Conservation (phyloP, 371 early-diverging fungal species). For the Lichtheimia ornata region DNA sequence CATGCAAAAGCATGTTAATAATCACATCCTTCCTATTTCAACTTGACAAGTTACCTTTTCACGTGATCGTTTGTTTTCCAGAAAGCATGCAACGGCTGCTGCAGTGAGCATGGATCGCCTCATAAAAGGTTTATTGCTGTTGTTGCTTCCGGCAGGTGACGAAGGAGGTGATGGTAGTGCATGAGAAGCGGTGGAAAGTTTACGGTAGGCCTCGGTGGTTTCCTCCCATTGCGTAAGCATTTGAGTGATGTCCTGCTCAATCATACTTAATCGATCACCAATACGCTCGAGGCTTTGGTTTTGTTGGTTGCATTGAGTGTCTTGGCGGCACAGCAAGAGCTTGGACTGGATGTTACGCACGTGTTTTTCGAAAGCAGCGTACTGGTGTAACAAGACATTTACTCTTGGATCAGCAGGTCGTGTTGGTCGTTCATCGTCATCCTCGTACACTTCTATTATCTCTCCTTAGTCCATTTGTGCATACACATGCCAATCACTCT, state of each 20-base stretch:
- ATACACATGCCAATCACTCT: neutral
- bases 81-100: conserved; percentile 18
- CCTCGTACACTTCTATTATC: conserved; percentile 3
- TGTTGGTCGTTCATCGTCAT: conserved; percentile 7
- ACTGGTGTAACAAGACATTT: conserved; percentile 26
- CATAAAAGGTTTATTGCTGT: conserved; percentile 2
- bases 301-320: conserved; percentile 12
- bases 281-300: conserved; percentile 20
- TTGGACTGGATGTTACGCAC: conserved; percentile 35
- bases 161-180: conserved; percentile 41
- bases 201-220: conserved; percentile 15
- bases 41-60: neutral
- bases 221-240: conserved; percentile 41
- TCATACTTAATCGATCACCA: conserved; percentile 24
- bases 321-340: conserved; percentile 39
- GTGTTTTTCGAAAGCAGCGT: conserved; percentile 35
- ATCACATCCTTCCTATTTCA: too few relatives aligned
- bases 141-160: conserved; percentile 20
- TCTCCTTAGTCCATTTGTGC: neutral
- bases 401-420: conserved; percentile 17
- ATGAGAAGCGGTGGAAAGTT: neutral
- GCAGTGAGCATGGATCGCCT: conserved; percentile 16
- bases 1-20: too few relatives aligned
- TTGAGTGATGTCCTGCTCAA: conserved; percentile 32
- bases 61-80: conserved; percentile 19